These are phyloP conservation scores for Trichoderma hamatum DNA, from an alignment of 2,329 filamentous ascomycete species.

Conservation along the genomic window DNA sequence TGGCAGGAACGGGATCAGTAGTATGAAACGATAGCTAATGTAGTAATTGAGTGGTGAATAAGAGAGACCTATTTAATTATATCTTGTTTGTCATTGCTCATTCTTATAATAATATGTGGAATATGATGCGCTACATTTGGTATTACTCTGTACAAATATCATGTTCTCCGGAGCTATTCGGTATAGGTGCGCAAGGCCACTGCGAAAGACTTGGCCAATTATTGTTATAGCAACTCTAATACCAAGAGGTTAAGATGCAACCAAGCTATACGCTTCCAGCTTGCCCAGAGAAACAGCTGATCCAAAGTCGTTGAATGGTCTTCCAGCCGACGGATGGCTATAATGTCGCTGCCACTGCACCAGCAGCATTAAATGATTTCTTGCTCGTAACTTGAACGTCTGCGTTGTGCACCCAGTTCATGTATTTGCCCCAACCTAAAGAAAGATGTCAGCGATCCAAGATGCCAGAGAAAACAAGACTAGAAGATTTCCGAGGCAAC, in stretches of 20 bases:
- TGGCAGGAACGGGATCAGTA: background rate
- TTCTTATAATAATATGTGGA: too few species aligned
- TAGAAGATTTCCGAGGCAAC: background rate
- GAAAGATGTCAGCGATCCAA: background rate
- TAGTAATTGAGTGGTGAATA: conserved; percentile 17
- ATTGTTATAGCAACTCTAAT: background rate
- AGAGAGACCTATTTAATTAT: conserved; percentile 4
- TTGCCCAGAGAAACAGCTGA: background rate
- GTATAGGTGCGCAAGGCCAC: background rate
- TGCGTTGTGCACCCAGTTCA: conserved; percentile 89
- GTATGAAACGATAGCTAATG: conserved; percentile 25
- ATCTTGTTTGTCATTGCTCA: background rate
- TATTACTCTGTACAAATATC: background rate
- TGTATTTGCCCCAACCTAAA: conserved; percentile 86
- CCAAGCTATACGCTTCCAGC: background rate
- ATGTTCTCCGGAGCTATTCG: background rate
- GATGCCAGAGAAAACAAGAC: too few species aligned
- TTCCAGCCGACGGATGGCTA: conserved; percentile 34
- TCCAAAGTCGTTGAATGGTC: background rate
- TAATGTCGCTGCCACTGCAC: conserved; percentile 61
- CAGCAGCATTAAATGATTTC: conserved; percentile 63
- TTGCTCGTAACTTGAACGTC: conserved; percentile 70
- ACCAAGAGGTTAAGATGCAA: background rate
- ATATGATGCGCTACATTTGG: background rate
- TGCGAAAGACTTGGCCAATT: background rate